Evolutionary conservation across 1,284 basidiomycete genomes (phyloP), one percentile per base, ranked within the genome.

Genomic region (Cryptococcus sp.): DNA sequence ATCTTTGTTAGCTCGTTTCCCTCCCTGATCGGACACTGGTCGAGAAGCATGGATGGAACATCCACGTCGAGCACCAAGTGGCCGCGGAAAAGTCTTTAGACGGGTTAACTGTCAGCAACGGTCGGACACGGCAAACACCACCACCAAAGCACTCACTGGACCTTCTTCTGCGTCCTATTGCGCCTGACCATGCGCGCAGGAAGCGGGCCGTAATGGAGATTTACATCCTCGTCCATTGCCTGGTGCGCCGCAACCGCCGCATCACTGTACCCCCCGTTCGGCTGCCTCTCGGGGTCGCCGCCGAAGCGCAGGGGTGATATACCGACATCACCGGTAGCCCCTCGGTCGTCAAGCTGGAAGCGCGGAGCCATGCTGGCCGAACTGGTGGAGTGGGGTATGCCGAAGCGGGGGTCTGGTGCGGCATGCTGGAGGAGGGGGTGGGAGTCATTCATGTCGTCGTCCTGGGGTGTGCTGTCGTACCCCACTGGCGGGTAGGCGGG

Each of bases 1-100:
- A 97, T 91, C 76, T 93, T 88, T 2, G 90, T 91, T 74, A 93
- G 95, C 77, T 98, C 95, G 57, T 89, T 84, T 60, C 91, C 89
- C 52, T 83, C 86, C 54, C 85, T 83, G 61, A 83, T 77, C 1
- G 84, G 79, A 62, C 88, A 90, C 80, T 90, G 84, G 56, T 89
- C 84, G 20, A 95, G 81, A 24, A 95, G 80, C 72, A 91, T 92
- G 12, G 86, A 83, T 0, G 92, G 92, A 1, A 95, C 90, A 1
- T 87, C 83, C 33, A 86, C 84, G 74, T 96, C 92, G 39, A 93
- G 80, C 2, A 96, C 90, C 50, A 94, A 85, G 75, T 96, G 93
- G 2, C 92, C 92, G 61, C 89, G 87, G 77, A 89, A 92, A n/a
- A 95, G 80, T 63, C 86, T 86, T 42, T 18, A 23, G 4, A 16